Evolutionary conservation across 1,284 basidiomycete genomes (phyloP).

Genomic region (Porodaedalea pini): DNA sequence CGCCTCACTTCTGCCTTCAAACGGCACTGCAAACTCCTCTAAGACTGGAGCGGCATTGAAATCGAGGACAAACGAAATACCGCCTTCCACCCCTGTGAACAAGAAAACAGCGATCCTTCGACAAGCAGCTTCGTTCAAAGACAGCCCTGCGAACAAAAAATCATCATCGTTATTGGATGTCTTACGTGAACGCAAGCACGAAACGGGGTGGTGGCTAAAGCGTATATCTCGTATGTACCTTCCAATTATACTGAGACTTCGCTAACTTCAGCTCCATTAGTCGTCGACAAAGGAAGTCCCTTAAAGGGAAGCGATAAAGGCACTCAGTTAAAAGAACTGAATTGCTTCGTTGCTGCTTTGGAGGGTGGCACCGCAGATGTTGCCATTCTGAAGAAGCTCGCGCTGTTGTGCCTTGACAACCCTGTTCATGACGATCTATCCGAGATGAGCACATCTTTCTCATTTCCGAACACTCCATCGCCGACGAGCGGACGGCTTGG

Average conservation of each 20-base stretch:
- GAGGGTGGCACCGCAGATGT: slow-evolving; percentile 50
- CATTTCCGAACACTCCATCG: slow-evolving; percentile 45
- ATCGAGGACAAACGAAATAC: slow-evolving; percentile 28
- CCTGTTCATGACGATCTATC: slow-evolving; percentile 36
- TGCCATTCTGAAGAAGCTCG: slow-evolving; percentile 54
- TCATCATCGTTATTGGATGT: slow-evolving; percentile 59
- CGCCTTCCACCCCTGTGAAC: slow-evolving; percentile 62
- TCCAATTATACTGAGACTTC: slow-evolving; percentile 4
- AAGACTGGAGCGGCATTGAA: slow-evolving; percentile 29
- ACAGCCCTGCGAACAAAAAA: slow-evolving; percentile 64
- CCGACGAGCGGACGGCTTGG: slow-evolving; percentile 40
- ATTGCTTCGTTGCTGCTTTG: slow-evolving; percentile 49
- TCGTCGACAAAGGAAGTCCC: slow-evolving; percentile 46
- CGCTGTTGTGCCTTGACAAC: slow-evolving; percentile 57
- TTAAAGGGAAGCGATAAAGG: slow-evolving; percentile 35
- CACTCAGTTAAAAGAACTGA: slow-evolving; percentile 47
- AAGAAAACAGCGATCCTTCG: slow-evolving; percentile 55
- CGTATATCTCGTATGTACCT: slow-evolving; percentile 55
- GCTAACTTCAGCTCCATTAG: slow-evolving; percentile 31
- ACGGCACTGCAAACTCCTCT: slow-evolving; percentile 39
- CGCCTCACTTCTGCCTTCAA: slow-evolving; percentile 46
- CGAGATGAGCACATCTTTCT: slow-evolving; percentile 37
- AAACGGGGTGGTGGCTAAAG: slow-evolving; percentile 77
- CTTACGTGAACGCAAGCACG: slow-evolving; percentile 53
- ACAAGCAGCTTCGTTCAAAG: slow-evolving; percentile 73